phyloP scores from a whole-genome alignment of 2,329 filamentous ascomycete species.

The Coleophoma eucalyptorum region DNA sequence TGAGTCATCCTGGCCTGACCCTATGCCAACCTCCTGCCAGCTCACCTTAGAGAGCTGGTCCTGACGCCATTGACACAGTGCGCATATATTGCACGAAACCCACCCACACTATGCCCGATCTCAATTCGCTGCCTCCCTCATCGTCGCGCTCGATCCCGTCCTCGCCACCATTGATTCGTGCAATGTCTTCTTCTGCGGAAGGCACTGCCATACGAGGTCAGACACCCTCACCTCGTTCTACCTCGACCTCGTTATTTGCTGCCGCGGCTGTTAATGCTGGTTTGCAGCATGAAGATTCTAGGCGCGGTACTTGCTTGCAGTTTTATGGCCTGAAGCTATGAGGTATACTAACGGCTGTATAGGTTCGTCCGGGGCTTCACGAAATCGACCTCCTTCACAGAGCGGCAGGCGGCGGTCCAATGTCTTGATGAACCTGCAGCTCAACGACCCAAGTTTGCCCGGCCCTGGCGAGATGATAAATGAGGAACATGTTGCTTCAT shows the following conservation, averaged over 20 bases:
- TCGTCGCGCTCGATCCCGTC: slow-evolving; percentile 23
- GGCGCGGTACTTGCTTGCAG: slow-evolving; percentile 38
- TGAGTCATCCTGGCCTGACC: no score
- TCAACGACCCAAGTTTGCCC: slow-evolving; percentile 67
- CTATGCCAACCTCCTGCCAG: no score
- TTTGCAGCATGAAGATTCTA: slow-evolving; percentile 60
- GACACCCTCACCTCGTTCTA: slow-evolving; percentile 59
- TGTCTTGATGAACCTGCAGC: slow-evolving; percentile 68
- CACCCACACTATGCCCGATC: slow-evolving; percentile 36
- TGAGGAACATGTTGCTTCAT: slow-evolving; percentile 34
- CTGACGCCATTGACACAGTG: no score
- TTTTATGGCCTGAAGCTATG: background rate
- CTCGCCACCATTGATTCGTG: slow-evolving; percentile 32
- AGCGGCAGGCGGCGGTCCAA: slow-evolving; percentile 60
- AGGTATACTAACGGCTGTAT: background rate
- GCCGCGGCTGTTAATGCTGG: slow-evolving; percentile 76
- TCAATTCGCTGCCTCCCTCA: slow-evolving; percentile 55
- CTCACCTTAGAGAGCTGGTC: no score
- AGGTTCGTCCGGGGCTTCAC: slow-evolving; percentile 40
- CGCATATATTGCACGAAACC: no score
- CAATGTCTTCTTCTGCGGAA: slow-evolving; percentile 29
- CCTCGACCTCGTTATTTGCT: slow-evolving; percentile 69
- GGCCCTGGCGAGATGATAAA: slow-evolving; percentile 65
- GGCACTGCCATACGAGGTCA: slow-evolving; percentile 31
- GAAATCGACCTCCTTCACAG: slow-evolving; percentile 41